Percentiles rank a stretch among this genome's conserved stretches.
phyloP scores from a whole-genome alignment of 148 eudicot genomes.

The Fagopyrum tataricum region DNA sequence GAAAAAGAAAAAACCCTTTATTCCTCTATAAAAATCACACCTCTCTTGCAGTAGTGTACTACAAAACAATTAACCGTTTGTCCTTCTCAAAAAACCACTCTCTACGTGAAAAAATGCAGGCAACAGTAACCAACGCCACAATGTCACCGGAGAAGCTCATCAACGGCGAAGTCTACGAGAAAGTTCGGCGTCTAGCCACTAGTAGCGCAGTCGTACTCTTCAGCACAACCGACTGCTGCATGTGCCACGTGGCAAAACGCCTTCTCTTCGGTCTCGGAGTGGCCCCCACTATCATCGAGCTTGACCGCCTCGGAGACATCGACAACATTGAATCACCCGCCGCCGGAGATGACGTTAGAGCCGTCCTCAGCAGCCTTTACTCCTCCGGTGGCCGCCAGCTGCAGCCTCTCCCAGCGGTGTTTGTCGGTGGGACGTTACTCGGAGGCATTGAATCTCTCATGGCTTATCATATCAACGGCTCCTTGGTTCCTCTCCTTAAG shows the following conservation, averaged over 20 bases:
- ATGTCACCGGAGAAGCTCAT: background rate
- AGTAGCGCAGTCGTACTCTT: slow-evolving; percentile 68
- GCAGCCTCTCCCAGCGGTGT: slow-evolving; percentile 47
- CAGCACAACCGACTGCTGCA: slow-evolving; percentile 52
- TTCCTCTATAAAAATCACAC: background rate
- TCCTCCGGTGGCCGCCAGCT: background rate
- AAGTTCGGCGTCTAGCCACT: slow-evolving; percentile 25
- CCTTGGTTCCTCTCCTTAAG: slow-evolving; percentile 50
- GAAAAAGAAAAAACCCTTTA: background rate
- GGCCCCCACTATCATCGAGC: slow-evolving; percentile 50
- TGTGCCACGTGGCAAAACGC: slow-evolving; percentile 70
- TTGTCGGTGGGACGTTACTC: slow-evolving; percentile 58
- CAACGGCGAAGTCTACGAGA: slow-evolving; percentile 22
- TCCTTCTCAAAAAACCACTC: background rate
- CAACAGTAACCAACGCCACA: background rate
- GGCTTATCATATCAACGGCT: slow-evolving; percentile 59
- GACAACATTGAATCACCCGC: background rate
- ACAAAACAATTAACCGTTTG: background rate
- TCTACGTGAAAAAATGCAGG: background rate
- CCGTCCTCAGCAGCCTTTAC: slow-evolving; percentile 3
- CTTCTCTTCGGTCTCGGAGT: slow-evolving; percentile 67
- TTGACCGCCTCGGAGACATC: slow-evolving; percentile 22
- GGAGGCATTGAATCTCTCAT: slow-evolving; percentile 66
- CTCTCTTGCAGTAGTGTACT: background rate
- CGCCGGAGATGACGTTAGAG: background rate